Conservation (phyloP, 1,139 yeast genomes). For the Magnusiomyces fungicola region DNA sequence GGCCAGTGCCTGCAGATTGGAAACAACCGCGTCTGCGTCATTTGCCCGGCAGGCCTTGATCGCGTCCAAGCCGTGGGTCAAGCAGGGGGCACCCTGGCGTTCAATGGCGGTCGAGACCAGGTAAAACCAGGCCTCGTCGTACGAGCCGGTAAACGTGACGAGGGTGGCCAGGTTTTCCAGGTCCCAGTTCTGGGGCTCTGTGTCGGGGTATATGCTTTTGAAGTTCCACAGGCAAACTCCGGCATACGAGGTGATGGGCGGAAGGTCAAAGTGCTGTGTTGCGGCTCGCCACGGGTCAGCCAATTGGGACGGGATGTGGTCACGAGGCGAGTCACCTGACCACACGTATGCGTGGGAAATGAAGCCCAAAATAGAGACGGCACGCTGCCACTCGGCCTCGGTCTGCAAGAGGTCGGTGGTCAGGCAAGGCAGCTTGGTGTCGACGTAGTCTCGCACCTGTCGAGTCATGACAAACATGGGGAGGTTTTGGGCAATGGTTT, state of each 20-base stretch:
- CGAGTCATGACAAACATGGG: slow-evolving; percentile 68
- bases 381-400: slow-evolving; percentile 59
- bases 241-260: slow-evolving; percentile 85
- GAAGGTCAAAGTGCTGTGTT: slow-evolving; percentile 57
- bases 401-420: slow-evolving; percentile 38
- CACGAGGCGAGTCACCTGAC: slow-evolving; percentile 58
- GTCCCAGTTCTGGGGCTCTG: slow-evolving; percentile 35
- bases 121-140: slow-evolving; percentile 93
- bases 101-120: slow-evolving; percentile 83
- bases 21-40: slow-evolving; percentile 37
- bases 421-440: slow-evolving; percentile 47
- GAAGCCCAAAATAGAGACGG: slow-evolving; percentile 71
- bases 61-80: slow-evolving; percentile 55
- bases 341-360: slow-evolving; percentile 85
- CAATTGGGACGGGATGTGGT: slow-evolving; percentile 56
- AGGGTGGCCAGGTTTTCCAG: slow-evolving; percentile 70
- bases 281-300: slow-evolving; percentile 63
- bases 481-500: slow-evolving; percentile 51
- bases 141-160: slow-evolving; percentile 80
- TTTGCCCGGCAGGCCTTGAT: slow-evolving; percentile 46
- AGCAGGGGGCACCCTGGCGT: slow-evolving; percentile 63
- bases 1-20: slow-evolving; percentile 56
- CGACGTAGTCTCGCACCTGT: slow-evolving; percentile 52
- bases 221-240: slow-evolving; percentile 86
- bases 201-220: slow-evolving; percentile 49